These are phyloP conservation scores for Oryza brachyantha DNA, from an alignment of 176 grass and related monocot species.

Conservation along the genomic window DNA sequence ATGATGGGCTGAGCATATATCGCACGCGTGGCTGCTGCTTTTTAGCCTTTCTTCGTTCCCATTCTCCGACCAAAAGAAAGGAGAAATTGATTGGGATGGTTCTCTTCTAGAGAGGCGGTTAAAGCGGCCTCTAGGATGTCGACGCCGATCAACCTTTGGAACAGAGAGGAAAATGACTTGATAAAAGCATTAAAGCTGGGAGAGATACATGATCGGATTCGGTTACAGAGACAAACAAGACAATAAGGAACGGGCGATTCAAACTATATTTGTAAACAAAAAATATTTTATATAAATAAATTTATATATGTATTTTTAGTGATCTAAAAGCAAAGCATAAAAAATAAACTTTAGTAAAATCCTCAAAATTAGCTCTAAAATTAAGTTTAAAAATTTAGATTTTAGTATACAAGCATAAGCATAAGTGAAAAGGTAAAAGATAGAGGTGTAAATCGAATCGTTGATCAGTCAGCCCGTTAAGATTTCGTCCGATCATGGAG, in stretches of 20 bases:
- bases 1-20: not conserved
- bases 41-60: not conserved
- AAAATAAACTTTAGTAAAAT: too few species aligned
- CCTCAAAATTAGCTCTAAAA: too few species aligned
- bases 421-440: too few species aligned
- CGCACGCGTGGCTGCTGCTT: not conserved
- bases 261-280: too few species aligned
- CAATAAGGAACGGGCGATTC: too few species aligned
- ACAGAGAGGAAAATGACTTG: not conserved
- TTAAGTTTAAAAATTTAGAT: too few species aligned
- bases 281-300: too few species aligned
- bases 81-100: not conserved
- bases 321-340: too few species aligned
- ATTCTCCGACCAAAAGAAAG: slow-evolving; percentile 16
- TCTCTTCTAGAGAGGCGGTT: slow-evolving; percentile 3
- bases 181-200: not conserved
- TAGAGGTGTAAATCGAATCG: not conserved
- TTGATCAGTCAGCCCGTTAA: not conserved
- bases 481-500: not conserved
- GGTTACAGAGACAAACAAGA: not conserved
- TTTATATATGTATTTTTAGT: too few species aligned
- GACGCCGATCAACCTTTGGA: not conserved
- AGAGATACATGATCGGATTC: not conserved
- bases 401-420: too few species aligned
- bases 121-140: not conserved